Evolutionary conservation across 2,329 filamentous ascomycete genomes (phyloP), one percentile per base, ranked within the genome.

Genomic region (Pseudogymnoascus sp.): DNA sequence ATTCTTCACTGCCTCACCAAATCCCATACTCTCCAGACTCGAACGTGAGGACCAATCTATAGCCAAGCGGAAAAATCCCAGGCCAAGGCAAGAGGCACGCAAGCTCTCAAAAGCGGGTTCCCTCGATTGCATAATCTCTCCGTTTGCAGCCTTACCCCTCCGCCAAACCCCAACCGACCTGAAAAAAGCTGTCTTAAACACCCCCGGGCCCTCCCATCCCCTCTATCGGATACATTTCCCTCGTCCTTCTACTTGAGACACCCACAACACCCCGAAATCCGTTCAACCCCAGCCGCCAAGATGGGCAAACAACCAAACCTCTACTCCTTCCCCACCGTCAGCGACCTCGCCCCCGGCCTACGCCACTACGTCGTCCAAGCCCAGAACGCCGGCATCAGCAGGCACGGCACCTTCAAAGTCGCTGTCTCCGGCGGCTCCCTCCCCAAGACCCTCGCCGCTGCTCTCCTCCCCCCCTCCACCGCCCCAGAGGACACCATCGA

Each of bases 371-470:
- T 98, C 71, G 83, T 97, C 71, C 84, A 90, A 71, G 87, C 84
- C 72, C 93, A 99, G 78, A 88, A 88, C 73, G 84, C 87, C 66
- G 92, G 92, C 65, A 79, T 98, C 68, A 79, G 82, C 69, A 90
- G 93, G 67, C 95, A 98, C 77, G 83, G 84, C 68, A 83, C 83
- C 74, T 98, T 99, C 84, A 93, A 96, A 77, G 82, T 99, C 66
- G 95, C 88, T 69, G 90, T 98, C 62, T 98, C 93, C 0, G 95
- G 95, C 70, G 95, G 95, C 71, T 97, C 93, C 14, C 85, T 99
- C 39, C 95, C 95, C 64, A 89, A 92, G 73, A 90, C 88, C 13
- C 88, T 99, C 45, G 92, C 92, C 54, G 86, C 91, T 75, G 92
- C 92, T 8, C 85, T 98, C 10, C 85, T 98, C 25, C 74, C 85